Conservation (phyloP, 73 alveolate genomes). For the Tetrahymena elliotti region DNA sequence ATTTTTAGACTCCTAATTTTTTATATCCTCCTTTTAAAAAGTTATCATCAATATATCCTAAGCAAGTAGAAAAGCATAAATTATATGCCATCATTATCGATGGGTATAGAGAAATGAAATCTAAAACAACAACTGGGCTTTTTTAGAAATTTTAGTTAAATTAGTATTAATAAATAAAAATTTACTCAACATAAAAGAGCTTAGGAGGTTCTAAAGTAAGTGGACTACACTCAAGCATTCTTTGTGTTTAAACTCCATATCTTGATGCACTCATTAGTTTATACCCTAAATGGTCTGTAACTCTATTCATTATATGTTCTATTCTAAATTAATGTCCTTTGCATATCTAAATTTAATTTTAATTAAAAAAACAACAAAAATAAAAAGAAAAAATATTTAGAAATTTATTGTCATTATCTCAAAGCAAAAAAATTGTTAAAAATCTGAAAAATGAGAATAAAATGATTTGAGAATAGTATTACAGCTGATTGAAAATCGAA, state of each 20-base stretch:
- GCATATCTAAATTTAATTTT: slow-evolving; percentile 41
- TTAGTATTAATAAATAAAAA: too few relatives aligned
- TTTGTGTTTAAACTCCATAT: slow-evolving; percentile 45
- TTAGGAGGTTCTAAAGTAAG: slow-evolving; percentile 83
- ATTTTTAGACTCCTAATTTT: not conserved
- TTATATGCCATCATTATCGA: slow-evolving; percentile 83
- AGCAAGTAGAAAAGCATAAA: slow-evolving; percentile 83
- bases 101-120: slow-evolving; percentile 85
- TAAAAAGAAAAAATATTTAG: not conserved
- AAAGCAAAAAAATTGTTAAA: not conserved
- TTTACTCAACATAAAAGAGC: slow-evolving; percentile 43
- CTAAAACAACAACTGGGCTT: slow-evolving; percentile 76
- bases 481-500: not conserved
- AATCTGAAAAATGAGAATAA: too few relatives aligned
- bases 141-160: too few relatives aligned
- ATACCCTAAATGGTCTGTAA: slow-evolving; percentile 57
- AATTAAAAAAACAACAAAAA: slow-evolving; percentile 45
- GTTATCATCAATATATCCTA: slow-evolving; percentile 60
- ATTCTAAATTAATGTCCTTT: slow-evolving; percentile 85
- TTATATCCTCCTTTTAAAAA: not conserved
- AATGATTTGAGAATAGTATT: too few relatives aligned
- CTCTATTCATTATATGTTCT: slow-evolving; percentile 71
- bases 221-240: slow-evolving; percentile 74
- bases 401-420: not conserved
- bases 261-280: slow-evolving; percentile 67